Evolutionary conservation across 1,284 basidiomycete species (phyloP), one percentile per base, ranked within the genome.

Genomic region (Cutaneotrichosporon curvatum): DNA sequence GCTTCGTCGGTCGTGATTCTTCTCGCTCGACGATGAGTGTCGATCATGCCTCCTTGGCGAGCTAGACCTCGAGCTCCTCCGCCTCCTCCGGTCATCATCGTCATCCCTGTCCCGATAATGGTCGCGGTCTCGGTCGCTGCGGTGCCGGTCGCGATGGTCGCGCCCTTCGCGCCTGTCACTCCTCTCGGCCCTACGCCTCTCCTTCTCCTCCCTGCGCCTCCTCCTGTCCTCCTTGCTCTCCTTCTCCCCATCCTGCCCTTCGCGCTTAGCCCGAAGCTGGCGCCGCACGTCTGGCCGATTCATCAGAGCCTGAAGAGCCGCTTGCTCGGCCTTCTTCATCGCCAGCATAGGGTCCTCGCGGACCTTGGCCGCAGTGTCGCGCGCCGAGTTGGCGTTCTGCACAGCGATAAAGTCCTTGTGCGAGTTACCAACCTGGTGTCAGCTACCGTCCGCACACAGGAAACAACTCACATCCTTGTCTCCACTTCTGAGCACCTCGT

Each of bases 261-360:
- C 67, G 52, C 82, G 81, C 65, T 87, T 83, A 69, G 84, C 82
- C 63, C 84, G 84, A 43, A 88, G 76, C 73, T 86, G 84, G 48
- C 83, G 80, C 38, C 96, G 73, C 30, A 90, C 84, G 18, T 91
- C 81, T 14, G 95, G 95, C 60, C 96, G 92, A 47, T 85, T 83
- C 75, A 92, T 81, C 43, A 98, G 76, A 4, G 88, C 82, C 58
- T 95, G 82, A 57, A 91, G 86, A 7, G 90, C 86, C 7, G 87
- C 84, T 67, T 96, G 90, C 71, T 99, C 94, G 65, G 97, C 92
- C 68, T 90, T 85, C 72, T 97, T 97, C 75, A 98, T 98, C 12
- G 88, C 88, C 20, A 98, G 78, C 20, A 98, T 70, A 2, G 94
- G 94, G 63, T 99, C 94, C 69, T 97, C 92, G 34, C 94, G 83